Evolutionary conservation across 768 basidiomycete genomes (phyloP).

Genomic region (Termitomyces titanicus): DNA sequence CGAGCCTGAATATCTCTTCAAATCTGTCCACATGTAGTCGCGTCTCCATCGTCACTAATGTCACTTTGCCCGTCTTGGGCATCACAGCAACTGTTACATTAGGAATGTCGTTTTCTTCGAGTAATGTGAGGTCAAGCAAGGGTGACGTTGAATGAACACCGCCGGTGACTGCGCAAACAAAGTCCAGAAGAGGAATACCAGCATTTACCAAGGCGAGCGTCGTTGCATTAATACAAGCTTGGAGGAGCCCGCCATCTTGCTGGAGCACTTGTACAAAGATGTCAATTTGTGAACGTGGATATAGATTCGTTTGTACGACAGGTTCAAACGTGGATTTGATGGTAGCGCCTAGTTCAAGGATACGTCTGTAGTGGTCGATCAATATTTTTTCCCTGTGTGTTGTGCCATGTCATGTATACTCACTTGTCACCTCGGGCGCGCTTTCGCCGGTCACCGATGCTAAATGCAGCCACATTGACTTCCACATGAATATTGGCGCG

Average conservation of each 20-base stretch:
- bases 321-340: slow-evolving; percentile 97
- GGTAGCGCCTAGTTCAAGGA: slow-evolving; percentile 80
- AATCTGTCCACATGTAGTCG: slow-evolving; percentile 91
- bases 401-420: slow-evolving; percentile 24
- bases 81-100: slow-evolving; percentile 86
- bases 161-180: slow-evolving; percentile 85
- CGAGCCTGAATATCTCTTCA: slow-evolving; percentile 81
- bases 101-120: slow-evolving; percentile 92
- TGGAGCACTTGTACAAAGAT: slow-evolving; percentile 91
- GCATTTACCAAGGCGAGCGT: slow-evolving; percentile 89
- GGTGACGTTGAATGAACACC: slow-evolving; percentile 81
- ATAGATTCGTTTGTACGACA: slow-evolving; percentile 84
- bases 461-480: slow-evolving; percentile 83
- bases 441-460: slow-evolving; percentile 74
- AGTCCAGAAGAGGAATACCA: slow-evolving; percentile 88
- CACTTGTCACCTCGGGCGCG: slow-evolving; percentile 85
- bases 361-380: slow-evolving; percentile 50
- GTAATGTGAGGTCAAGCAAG: slow-evolving; percentile 80
- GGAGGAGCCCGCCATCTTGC: slow-evolving; percentile 89
- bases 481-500: slow-evolving; percentile 89
- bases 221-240: slow-evolving; percentile 91
- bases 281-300: slow-evolving; percentile 93
- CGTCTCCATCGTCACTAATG: slow-evolving; percentile 91
- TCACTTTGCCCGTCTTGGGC: slow-evolving; percentile 82
- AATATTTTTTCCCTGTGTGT: neutral